Conservation (phyloP, 352 stramenopile species). For the Peronospora destructor region DNA sequence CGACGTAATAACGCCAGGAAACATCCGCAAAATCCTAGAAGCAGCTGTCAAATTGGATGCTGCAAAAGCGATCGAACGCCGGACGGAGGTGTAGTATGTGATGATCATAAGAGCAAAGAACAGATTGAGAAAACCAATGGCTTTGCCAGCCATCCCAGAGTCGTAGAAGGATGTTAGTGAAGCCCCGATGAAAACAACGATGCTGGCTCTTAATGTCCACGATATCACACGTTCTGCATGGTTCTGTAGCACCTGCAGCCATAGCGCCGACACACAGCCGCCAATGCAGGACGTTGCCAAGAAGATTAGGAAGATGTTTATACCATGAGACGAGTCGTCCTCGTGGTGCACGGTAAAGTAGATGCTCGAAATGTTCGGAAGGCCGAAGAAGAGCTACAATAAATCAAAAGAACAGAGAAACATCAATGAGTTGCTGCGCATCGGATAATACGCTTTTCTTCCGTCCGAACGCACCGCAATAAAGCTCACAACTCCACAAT, state of each 20-base stretch:
- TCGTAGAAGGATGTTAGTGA: conserved; percentile 58
- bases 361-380: conserved; percentile 67
- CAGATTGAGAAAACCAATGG: conserved; percentile 76
- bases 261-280: conserved; percentile 57
- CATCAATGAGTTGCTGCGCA: conserved; percentile 8
- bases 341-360: conserved; percentile 75
- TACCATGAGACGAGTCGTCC: conserved; percentile 50
- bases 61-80: conserved; percentile 70
- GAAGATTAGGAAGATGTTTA: conserved; percentile 70
- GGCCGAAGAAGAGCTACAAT: conserved; percentile 53
- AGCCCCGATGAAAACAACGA: conserved; percentile 44
- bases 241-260: conserved; percentile 70
- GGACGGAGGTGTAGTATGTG: conserved; percentile 59
- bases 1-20: conserved; percentile 58
- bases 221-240: conserved; percentile 65
- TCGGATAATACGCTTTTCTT: too few species aligned
- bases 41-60: conserved; percentile 69
- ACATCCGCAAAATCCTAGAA: conserved; percentile 64
- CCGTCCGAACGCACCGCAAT: conserved; percentile 61
- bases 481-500: conserved; percentile 44
- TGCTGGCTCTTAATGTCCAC: conserved; percentile 58
- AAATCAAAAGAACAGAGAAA: conserved; percentile 4
- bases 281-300: conserved; percentile 59
- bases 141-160: conserved; percentile 64
- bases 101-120: conserved; percentile 61